Base-by-base conservation (phyloP, 1,139 yeast species). In the Protomyces macrosporus region DNA sequence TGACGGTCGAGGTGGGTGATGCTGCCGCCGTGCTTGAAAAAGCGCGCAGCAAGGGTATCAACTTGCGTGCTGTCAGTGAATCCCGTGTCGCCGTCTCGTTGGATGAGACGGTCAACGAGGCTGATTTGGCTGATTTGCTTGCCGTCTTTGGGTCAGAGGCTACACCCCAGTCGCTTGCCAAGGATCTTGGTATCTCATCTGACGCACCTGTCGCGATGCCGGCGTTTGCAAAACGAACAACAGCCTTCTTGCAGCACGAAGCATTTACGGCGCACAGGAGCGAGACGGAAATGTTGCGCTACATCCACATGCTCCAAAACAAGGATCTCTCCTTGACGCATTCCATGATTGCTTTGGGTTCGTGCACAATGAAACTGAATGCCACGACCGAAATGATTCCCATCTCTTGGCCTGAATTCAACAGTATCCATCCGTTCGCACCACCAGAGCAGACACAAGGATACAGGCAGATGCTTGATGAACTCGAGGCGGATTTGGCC, bases 281-380 rank as follows among this genome's bases (percentile, higher is more conserved):
- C 2, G 98, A 93, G 77, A 93, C 98, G 36, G 86, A 96, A 65
- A 86, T 93, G 87, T 82, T 93, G 70, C 84, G 98, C 74, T 93
- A 93, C 77, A 79, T 93, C 72, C 95, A 90, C 74, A 82, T 83
- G 68, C 80, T 93, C 67, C 98, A 93, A 77, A 79, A 86, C 66
- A 90, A 88, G 77, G 98, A 93, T 77, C 80, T 93, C 69, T 91
- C 98, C 0, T 81, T 93, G 68, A 97, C 98, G 35, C 88, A 90
- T 74, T 88, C 97, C 12, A 93, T 93, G 98, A 93, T 93, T 68
- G 95, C 98, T 51, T 82, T 93, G 69, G 98, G 98, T 42, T 90
- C 97, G 7, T 93, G 98, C 79, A 93, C 98, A 42, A 93, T 93
- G 98, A 93, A 93, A 76, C 82, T 93, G 72, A 93, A 93, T 73